Conservation (phyloP, 306 rosid species). For the Nissolia schottii region DNA sequence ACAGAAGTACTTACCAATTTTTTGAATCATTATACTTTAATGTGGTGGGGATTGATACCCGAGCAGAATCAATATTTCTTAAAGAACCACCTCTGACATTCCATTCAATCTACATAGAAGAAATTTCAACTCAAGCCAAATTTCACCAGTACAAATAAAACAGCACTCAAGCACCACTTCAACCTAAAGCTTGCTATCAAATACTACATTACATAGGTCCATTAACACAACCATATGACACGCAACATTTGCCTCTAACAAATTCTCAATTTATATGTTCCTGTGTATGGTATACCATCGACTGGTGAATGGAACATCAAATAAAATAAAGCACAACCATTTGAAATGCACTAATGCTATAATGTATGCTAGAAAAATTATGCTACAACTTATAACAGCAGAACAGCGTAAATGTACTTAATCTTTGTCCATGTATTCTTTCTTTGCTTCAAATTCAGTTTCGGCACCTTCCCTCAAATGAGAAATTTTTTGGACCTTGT, state of each 20-base stretch:
- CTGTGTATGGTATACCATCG: background rate
- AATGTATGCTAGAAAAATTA: background rate
- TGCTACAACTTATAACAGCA: background rate
- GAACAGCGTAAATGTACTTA: background rate
- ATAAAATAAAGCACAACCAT: background rate
- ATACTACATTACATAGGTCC: background rate
- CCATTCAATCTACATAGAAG: conserved; percentile 79
- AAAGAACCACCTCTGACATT: conserved; percentile 70
- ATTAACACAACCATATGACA: background rate
- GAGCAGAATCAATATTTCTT: conserved; percentile 87
- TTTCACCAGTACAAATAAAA: conserved; percentile 19
- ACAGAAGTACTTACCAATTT: conserved; percentile 62
- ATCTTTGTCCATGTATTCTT: background rate
- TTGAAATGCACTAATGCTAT: background rate
- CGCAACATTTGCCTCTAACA: background rate
- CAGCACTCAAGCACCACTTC: conserved; percentile 11
- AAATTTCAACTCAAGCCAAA: conserved; percentile 13
- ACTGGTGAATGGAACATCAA: background rate
- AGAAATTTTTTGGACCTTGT: background rate
- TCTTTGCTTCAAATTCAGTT: background rate
- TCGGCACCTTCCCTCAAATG: background rate
- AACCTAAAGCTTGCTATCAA: conserved; percentile 4
- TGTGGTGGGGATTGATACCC: conserved; percentile 83
- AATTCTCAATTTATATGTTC: background rate
- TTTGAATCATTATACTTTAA: conserved; percentile 76